phyloP scores from a whole-genome alignment of 176 grass and related monocot genomes.

The Hsuehochloa calcarea region DNA sequence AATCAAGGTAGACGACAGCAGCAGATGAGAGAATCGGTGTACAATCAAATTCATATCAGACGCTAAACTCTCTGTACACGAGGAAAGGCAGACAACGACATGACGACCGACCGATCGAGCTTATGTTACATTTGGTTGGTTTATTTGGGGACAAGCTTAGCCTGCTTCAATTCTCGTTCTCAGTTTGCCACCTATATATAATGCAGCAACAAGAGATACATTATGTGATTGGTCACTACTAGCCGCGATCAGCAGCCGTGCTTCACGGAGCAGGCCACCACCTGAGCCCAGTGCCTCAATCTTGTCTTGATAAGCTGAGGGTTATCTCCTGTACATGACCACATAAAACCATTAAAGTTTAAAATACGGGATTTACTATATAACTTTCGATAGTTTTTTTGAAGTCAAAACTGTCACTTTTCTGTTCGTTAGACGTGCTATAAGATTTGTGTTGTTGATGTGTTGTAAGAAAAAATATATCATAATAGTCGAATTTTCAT shows the following conservation, averaged over 20 bases:
- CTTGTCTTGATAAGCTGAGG: constrained; percentile 42
- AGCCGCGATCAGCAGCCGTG: not conserved
- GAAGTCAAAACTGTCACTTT: no score
- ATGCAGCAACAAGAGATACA: not conserved
- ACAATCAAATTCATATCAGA: not conserved
- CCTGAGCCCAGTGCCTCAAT: constrained; percentile 46
- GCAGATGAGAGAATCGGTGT: not conserved
- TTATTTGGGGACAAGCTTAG: not conserved
- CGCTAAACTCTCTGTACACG: constrained; percentile 20
- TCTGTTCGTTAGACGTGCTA: no score
- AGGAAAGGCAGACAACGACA: constrained; percentile 3
- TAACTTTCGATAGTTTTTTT: no score
- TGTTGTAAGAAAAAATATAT: no score
- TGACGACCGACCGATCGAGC: not conserved
- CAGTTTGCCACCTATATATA: not conserved
- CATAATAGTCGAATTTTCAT: no score
- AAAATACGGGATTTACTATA: no score
- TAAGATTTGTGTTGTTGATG: no score
- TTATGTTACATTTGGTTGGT: not conserved
- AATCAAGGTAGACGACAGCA: not conserved
- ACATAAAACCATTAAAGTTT: not conserved
- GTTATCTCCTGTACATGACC: constrained; percentile 23
- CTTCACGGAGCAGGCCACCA: constrained; percentile 44
- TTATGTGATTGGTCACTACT: not conserved
- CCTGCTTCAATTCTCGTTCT: not conserved